Conservation (phyloP, 2,329 filamentous ascomycete species). For the Lasiodiplodia sp. region DNA sequence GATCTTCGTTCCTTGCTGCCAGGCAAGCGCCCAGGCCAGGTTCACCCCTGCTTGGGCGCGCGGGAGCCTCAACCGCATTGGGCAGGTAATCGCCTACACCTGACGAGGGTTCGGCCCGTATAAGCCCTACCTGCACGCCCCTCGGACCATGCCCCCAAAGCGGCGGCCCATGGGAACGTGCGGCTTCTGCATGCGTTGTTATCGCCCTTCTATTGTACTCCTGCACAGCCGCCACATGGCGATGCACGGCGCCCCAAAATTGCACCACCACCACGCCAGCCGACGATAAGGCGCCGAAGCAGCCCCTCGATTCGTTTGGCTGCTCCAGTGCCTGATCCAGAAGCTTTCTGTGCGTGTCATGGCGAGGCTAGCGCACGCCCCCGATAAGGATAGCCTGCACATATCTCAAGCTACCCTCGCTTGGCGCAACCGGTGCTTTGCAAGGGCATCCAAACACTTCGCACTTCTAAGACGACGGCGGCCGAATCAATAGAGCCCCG, state of each 20-base stretch:
- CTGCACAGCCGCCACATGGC: conserved; percentile 1
- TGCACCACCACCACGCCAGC: neutral
- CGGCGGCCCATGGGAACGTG: conserved; percentile 1
- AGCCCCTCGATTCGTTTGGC: neutral
- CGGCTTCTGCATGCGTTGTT: conserved; percentile 17
- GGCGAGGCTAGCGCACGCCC: neutral
- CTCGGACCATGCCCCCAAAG: conserved; percentile 2
- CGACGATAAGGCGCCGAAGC: neutral
- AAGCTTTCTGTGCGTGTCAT: neutral
- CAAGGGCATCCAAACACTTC: neutral
- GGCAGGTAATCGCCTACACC: conserved; percentile 19
- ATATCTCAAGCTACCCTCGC: neutral
- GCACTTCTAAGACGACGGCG: neutral
- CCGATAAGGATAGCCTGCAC: neutral
- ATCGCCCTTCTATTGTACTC: conserved; percentile 1
- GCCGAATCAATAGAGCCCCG: too few species aligned
- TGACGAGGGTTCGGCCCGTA: conserved; percentile 26
- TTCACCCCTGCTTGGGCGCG: conserved; percentile 4
- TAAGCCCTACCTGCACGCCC: conserved; percentile 20
- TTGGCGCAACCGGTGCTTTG: neutral
- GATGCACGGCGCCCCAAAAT: neutral
- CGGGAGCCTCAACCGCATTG: conserved; percentile 15
- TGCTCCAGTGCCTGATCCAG: neutral
- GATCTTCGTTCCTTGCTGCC: conserved; percentile 24
- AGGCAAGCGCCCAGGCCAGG: conserved; percentile 12